Conservation (phyloP, 1,284 basidiomycete species). For the Microbotryum lychnidis-dioicae region DNA sequence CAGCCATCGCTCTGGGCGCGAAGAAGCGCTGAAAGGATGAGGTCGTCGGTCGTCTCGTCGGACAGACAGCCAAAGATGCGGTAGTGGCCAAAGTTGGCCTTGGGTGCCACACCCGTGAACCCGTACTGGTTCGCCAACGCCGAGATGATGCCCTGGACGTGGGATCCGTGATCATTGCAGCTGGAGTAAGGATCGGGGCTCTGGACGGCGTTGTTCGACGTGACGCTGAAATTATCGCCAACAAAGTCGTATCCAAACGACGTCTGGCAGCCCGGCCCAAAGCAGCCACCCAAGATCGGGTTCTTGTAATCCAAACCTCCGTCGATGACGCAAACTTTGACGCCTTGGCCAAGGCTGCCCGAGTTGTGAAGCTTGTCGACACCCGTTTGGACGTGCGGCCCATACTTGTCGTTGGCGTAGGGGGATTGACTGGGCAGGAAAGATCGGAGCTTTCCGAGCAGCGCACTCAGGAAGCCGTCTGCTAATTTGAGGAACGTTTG, state of each 20-base stretch:
- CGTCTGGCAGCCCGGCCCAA: slow-evolving; percentile 56
- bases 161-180: slow-evolving; percentile 25
- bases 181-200: slow-evolving; percentile 21
- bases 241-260: slow-evolving; percentile 53
- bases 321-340: slow-evolving; percentile 22
- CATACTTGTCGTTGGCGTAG: slow-evolving; percentile 48
- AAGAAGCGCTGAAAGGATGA: slow-evolving; percentile 11
- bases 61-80: slow-evolving; percentile 9
- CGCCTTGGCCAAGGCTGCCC: slow-evolving; percentile 21
- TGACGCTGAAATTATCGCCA: slow-evolving; percentile 28
- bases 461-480: no score
- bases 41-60: slow-evolving; percentile 9
- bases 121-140: slow-evolving; percentile 23
- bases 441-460: no score
- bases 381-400: slow-evolving; percentile 50
- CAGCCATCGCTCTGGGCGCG: slow-evolving; percentile 11
- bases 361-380: slow-evolving; percentile 47
- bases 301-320: slow-evolving; percentile 37
- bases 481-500: no score
- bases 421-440: not conserved
- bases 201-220: slow-evolving; percentile 31
- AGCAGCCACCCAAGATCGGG: slow-evolving; percentile 55
- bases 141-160: slow-evolving; percentile 24
- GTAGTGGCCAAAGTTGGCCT: slow-evolving; percentile 25
- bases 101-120: slow-evolving; percentile 30